A percentile compares a stretch with the other conserved stretches of the same genome.
Evolutionary conservation across 441 rosid species (phyloP).

Genomic region (Metrosideros polymorpha): DNA sequence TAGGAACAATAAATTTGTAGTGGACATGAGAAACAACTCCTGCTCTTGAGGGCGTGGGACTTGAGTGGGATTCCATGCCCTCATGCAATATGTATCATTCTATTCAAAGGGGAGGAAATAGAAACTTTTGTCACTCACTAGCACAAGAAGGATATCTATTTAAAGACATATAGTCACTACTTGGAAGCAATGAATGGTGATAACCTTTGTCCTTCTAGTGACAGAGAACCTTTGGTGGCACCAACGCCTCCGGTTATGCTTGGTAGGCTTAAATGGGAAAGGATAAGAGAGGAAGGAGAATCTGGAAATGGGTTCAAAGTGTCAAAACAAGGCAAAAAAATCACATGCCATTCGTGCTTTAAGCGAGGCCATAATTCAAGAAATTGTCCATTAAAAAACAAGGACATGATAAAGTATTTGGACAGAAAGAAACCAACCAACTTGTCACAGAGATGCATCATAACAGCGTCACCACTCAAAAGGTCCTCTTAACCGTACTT

Average conservation of each 20-base stretch:
- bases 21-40: neutral
- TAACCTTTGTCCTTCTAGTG: neutral
- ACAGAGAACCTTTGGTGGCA: neutral
- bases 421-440: neutral
- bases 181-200: neutral
- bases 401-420: neutral
- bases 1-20: neutral
- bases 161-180: neutral
- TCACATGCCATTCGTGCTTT: neutral
- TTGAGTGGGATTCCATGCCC: neutral
- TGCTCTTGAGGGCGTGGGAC: neutral
- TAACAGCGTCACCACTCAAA: neutral
- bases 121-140: neutral
- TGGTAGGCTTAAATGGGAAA: neutral
- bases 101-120: neutral
- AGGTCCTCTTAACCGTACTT: neutral
- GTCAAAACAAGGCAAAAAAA: neutral
- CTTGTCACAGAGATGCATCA: neutral
- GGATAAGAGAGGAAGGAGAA: neutral
- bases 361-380: neutral
- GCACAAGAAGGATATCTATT: neutral
- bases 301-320: neutral
- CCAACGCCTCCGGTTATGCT: neutral
- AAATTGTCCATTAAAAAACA: neutral
- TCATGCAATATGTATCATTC: neutral